Percentiles rank a stretch among this genome's conserved stretches.
Evolutionary conservation across 768 basidiomycete species (phyloP).

Genomic region (Amanita phalloides): DNA sequence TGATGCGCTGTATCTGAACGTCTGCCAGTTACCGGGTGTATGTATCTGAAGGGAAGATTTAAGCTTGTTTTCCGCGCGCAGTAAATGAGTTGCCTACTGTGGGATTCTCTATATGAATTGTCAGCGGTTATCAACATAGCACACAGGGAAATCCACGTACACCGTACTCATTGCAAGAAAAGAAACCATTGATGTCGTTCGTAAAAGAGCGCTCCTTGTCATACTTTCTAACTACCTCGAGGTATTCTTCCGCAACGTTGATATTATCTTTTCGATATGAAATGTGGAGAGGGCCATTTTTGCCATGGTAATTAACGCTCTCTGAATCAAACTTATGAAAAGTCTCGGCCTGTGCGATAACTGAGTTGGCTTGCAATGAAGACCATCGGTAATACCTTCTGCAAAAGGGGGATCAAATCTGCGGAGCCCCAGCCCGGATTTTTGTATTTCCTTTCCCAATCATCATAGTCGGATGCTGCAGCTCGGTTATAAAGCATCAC

Average conservation of each 20-base stretch:
- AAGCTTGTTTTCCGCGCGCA: neutral
- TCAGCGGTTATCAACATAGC: neutral
- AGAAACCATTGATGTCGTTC: conserved; percentile 39
- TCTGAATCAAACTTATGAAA: conserved; percentile 11
- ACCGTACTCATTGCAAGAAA: conserved; percentile 31
- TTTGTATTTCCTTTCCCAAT: conserved; percentile 39
- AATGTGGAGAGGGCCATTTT: conserved; percentile 37
- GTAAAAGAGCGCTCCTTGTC: conserved; percentile 34
- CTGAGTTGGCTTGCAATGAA: neutral
- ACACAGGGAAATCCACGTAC: conserved; percentile 19
- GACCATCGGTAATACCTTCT: conserved; percentile 30
- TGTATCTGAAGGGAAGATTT: conserved; percentile 31
- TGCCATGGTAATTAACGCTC: conserved; percentile 30
- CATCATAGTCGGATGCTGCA: conserved; percentile 53
- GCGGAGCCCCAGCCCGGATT: conserved; percentile 55
- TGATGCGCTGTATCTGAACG: conserved; percentile 47
- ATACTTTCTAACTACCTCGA: conserved; percentile 33
- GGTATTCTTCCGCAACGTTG: conserved; percentile 33
- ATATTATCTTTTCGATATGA: conserved; percentile 29
- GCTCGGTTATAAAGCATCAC: conserved; percentile 38
- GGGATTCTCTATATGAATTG: neutral
- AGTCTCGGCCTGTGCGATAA: conserved; percentile 25
- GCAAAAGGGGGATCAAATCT: conserved; percentile 44
- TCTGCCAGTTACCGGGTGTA: conserved; percentile 37
- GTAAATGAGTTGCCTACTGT: neutral